Percentiles rank a stretch among this genome's conserved stretches.
These are phyloP conservation scores for Lachancea nothofagi DNA, from an alignment of 805 yeast genomes.

Conservation along the genomic window DNA sequence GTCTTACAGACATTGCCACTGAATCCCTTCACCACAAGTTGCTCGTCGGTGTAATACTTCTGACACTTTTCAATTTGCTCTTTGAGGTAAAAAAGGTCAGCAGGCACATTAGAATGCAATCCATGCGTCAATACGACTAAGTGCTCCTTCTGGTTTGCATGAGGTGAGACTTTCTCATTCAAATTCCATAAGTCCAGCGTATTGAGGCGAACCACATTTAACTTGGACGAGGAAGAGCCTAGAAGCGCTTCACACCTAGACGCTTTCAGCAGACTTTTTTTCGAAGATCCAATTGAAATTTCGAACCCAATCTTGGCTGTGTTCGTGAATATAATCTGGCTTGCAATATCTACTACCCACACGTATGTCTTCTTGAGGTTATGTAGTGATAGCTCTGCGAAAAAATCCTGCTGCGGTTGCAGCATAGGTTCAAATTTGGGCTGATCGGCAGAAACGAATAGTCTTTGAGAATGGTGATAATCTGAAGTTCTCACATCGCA, in stretches of 20 bases:
- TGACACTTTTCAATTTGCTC: conserved; percentile 53
- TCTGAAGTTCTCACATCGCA: conserved; percentile 59
- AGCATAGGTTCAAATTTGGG: conserved; percentile 70
- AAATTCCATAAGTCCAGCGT: conserved; percentile 70
- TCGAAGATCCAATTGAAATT: conserved; percentile 44
- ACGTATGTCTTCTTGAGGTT: conserved; percentile 50
- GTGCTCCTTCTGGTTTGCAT: conserved; percentile 43
- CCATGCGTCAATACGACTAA: conserved; percentile 74
- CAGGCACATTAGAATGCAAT: conserved; percentile 66
- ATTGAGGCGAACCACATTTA: conserved; percentile 47
- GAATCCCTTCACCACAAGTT: conserved; percentile 59
- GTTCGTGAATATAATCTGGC: conserved; percentile 65
- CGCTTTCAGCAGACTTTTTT: conserved; percentile 20
- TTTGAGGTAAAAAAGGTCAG: conserved; percentile 69
- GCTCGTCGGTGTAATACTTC: conserved; percentile 36
- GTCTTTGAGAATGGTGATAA: conserved; percentile 44
- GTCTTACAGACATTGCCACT: conserved; percentile 71
- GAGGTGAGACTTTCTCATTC: conserved; percentile 34
- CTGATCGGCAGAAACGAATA: conserved; percentile 69
- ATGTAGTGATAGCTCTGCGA: conserved; percentile 58
- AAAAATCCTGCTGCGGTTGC: conserved; percentile 59
- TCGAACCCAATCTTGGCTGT: conserved; percentile 60
- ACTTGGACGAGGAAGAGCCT: conserved; percentile 30
- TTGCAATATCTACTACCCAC: conserved; percentile 68
- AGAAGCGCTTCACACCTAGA: conserved; percentile 25